A percentile compares a stretch with the other conserved stretches of the same genome.
These are phyloP conservation scores for Pythium aquatile DNA, from an alignment of 352 stramenopile genomes.

Conservation along the genomic window DNA sequence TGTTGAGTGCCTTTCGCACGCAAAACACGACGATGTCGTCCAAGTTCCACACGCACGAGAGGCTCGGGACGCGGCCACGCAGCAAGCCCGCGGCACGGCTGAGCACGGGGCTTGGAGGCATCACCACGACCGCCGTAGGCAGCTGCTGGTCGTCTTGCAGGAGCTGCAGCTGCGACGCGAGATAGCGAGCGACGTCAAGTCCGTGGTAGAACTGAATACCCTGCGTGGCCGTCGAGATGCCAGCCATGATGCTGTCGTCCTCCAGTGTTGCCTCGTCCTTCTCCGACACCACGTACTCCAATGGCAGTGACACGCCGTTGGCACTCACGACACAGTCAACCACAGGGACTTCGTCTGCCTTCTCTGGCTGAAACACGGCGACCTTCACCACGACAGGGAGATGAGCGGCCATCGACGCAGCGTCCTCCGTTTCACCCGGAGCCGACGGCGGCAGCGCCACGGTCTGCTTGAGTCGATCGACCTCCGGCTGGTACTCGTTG, in stretches of 20 bases:
- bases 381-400: constrained; percentile 45
- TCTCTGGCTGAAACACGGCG: constrained; percentile 14
- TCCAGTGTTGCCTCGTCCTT: constrained; percentile 22
- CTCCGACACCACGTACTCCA: constrained; percentile 31
- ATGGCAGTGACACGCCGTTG: constrained; percentile 33
- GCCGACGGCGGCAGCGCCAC: constrained; percentile 19
- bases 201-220: constrained; percentile 39
- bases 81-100: constrained; percentile 45
- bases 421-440: background rate
- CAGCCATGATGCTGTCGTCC: constrained; percentile 15
- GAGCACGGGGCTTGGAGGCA: constrained; percentile 38
- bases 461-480: constrained; percentile 40
- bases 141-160: constrained; percentile 34
- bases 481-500: constrained; percentile 31
- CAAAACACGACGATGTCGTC: constrained; percentile 47
- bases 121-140: constrained; percentile 37
- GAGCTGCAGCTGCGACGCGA: constrained; percentile 39
- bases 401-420: background rate
- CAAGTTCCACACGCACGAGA: constrained; percentile 46
- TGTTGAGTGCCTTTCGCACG: constrained; percentile 40
- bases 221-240: constrained; percentile 6
- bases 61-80: constrained; percentile 33
- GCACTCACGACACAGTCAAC: constrained; percentile 43
- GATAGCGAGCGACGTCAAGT: constrained; percentile 51
- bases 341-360: constrained; percentile 17